Evolutionary conservation across 305 asterid genomes (phyloP).

Genomic region (Withania somnifera): DNA sequence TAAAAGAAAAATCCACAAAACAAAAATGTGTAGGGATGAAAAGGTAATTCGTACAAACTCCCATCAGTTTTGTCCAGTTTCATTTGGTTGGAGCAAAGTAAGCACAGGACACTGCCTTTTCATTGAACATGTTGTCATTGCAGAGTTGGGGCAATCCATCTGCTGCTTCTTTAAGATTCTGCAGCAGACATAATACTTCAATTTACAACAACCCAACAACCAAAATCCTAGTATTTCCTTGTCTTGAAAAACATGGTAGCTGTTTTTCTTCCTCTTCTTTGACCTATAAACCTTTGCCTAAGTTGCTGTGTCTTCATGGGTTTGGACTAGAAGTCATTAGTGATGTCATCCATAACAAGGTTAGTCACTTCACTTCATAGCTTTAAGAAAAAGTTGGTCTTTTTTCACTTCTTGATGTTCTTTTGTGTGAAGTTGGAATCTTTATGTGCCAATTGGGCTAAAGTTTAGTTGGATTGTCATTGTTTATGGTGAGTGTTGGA

Average conservation of each 20-base stretch:
- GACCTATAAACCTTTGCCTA: neutral
- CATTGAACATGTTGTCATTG: constrained; percentile 9
- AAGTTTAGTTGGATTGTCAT: no score
- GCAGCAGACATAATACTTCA: neutral
- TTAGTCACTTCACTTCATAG: neutral
- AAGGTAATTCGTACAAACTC: neutral
- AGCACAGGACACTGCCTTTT: no score
- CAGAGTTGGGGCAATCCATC: constrained; percentile 2
- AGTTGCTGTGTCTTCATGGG: neutral
- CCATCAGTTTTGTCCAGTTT: neutral
- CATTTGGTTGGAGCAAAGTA: neutral
- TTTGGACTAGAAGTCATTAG: constrained; percentile 23
- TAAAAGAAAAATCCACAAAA: no score
- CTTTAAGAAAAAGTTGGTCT: neutral
- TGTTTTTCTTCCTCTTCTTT: neutral
- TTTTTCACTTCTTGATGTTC: neutral
- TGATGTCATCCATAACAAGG: constrained; percentile 69
- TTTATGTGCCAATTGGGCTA: neutral
- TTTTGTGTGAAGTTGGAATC: neutral
- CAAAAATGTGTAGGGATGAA: neutral
- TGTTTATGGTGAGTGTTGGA: neutral
- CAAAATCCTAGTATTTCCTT: neutral
- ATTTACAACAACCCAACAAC: neutral
- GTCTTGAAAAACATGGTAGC: neutral
- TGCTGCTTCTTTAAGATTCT: neutral